Conservation (phyloP, 208 protist genomes). For the Trypanosoma avium region DNA sequence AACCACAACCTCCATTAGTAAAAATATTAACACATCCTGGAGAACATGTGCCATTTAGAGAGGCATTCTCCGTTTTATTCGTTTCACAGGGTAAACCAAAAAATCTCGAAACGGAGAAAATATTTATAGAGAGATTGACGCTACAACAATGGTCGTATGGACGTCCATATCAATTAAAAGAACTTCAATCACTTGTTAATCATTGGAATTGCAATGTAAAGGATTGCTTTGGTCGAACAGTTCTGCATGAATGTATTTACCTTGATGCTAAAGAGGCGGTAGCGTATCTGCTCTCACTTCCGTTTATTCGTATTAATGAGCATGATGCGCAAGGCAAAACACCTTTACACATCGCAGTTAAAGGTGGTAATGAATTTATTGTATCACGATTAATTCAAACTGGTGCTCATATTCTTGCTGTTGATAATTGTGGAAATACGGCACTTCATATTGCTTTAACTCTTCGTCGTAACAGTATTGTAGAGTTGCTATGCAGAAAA, state of each 20-base stretch:
- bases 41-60: not conserved
- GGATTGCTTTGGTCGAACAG: constrained; percentile 74
- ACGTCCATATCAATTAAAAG: constrained; percentile 10
- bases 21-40: too few relatives aligned
- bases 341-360: constrained; percentile 66
- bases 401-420: constrained; percentile 30
- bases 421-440: constrained; percentile 44
- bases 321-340: constrained; percentile 53
- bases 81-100: constrained; percentile 48
- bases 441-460: constrained; percentile 68
- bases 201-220: constrained; percentile 73
- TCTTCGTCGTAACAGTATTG: constrained; percentile 39
- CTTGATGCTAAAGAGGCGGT: constrained; percentile 56
- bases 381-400: constrained; percentile 49
- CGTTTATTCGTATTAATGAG: constrained; percentile 55
- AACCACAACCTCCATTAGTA: too few relatives aligned
- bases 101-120: constrained; percentile 37
- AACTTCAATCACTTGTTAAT: constrained; percentile 33
- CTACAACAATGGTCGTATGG: constrained; percentile 44
- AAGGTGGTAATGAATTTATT: constrained; percentile 34
- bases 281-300: constrained; percentile 51
- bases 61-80: constrained; percentile 59
- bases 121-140: constrained; percentile 63
- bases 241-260: constrained; percentile 69
- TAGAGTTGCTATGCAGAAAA: constrained; percentile 51